phyloP scores from a whole-genome alignment of 306 rosid genomes.

The Medicago ruthenica region DNA sequence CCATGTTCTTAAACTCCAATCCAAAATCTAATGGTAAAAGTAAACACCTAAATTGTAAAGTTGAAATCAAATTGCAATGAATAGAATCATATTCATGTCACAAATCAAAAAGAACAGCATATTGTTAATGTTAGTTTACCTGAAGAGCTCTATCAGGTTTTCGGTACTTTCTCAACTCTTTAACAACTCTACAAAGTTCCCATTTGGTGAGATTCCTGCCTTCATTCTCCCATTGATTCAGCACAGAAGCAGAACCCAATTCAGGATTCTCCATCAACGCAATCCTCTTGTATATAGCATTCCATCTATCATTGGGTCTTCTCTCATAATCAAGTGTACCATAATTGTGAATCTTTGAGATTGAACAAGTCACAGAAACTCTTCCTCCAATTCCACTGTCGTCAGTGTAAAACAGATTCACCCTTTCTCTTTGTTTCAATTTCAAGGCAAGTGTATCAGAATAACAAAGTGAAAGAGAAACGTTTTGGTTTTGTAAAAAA shows the following conservation, averaged over 20 bases:
- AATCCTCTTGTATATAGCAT: conserved; percentile 63
- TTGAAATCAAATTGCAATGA: background rate
- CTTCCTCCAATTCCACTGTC: background rate
- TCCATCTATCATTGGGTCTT: conserved; percentile 72
- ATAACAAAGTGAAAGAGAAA: conserved; percentile 53
- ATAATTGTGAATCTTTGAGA: conserved; percentile 68
- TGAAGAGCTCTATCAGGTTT: conserved; percentile 70
- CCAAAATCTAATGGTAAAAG: background rate
- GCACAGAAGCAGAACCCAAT: conserved; percentile 61
- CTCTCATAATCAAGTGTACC: conserved; percentile 78
- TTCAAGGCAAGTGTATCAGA: conserved; percentile 43
- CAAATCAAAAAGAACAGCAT: no score
- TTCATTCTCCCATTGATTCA: conserved; percentile 89
- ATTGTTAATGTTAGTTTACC: conserved; percentile 53
- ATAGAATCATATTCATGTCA: conserved; percentile 7
- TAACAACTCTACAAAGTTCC: conserved; percentile 78
- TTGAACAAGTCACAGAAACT: conserved; percentile 56
- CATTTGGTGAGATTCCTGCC: conserved; percentile 72
- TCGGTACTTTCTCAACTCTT: conserved; percentile 79
- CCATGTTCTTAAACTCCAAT: background rate
- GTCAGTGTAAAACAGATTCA: background rate
- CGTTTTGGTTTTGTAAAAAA: conserved; percentile 54
- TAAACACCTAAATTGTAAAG: background rate
- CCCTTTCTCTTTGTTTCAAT: background rate
- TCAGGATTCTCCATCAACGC: conserved; percentile 65